Conservation (phyloP, 345 rosid species). For the Limnanthes douglasii region DNA sequence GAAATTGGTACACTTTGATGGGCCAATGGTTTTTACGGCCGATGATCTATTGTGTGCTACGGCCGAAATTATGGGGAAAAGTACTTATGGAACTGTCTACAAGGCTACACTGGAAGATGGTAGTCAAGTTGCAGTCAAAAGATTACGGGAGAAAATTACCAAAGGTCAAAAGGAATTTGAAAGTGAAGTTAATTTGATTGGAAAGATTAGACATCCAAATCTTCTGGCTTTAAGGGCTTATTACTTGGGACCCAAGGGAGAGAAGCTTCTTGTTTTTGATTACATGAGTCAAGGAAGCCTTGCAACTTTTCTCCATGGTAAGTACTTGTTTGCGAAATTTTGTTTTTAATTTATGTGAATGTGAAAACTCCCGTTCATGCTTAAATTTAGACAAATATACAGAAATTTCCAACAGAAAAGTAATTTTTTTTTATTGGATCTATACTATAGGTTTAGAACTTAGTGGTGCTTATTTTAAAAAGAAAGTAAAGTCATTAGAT, state of each 20-base stretch:
- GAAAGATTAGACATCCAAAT: slow-evolving; percentile 71
- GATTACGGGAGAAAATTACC: slow-evolving; percentile 78
- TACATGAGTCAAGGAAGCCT: slow-evolving; percentile 89
- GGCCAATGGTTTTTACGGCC: slow-evolving; percentile 77
- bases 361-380: too few relatives aligned
- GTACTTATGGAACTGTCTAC: slow-evolving; percentile 81
- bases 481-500: too few relatives aligned
- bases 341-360: background rate
- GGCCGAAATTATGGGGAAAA: slow-evolving; percentile 97
- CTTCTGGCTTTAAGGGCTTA: slow-evolving; percentile 78
- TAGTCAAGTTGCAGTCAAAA: slow-evolving; percentile 79
- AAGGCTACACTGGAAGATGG: slow-evolving; percentile 96
- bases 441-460: too few relatives aligned
- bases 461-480: background rate
- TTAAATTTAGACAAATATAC: too few relatives aligned
- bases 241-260: slow-evolving; percentile 91
- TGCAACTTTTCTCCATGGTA: slow-evolving; percentile 80
- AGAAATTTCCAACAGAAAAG: background rate
- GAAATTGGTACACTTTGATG: slow-evolving; percentile 87
- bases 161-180: slow-evolving; percentile 79
- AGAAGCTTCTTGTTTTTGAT: slow-evolving; percentile 90
- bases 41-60: slow-evolving; percentile 97
- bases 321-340: slow-evolving; percentile 5
- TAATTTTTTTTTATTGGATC: background rate
- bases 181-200: slow-evolving; percentile 47